Percentiles rank a stretch among this genome's conserved stretches.
phyloP scores from a whole-genome alignment of 345 rosid genomes.

The Rhodamnia argentea region DNA sequence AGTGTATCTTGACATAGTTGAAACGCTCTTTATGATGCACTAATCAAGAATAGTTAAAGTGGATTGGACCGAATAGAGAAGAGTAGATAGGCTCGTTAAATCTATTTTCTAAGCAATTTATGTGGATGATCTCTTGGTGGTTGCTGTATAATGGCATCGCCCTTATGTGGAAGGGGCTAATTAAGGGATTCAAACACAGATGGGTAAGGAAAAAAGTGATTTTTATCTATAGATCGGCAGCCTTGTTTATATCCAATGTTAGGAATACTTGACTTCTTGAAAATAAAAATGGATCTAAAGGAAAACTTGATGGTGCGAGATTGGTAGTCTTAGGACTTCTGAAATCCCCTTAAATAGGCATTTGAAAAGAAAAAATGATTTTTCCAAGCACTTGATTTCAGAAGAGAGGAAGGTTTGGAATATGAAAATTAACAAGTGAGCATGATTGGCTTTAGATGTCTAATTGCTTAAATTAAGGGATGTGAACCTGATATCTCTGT shows the following conservation, averaged over 20 bases:
- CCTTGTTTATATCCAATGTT: neutral
- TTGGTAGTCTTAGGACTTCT: neutral
- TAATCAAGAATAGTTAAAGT: neutral
- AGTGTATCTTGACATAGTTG: neutral
- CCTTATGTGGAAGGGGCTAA: neutral
- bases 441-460: neutral
- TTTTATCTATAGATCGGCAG: neutral
- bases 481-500: neutral
- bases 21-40: neutral
- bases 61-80: neutral
- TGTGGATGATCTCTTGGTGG: neutral
- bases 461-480: neutral
- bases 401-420: neutral
- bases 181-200: neutral
- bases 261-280: neutral
- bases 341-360: neutral
- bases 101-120: neutral
- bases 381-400: neutral
- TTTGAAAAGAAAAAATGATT: neutral
- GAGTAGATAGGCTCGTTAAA: neutral
- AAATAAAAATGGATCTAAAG: neutral
- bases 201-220: neutral
- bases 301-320: neutral
- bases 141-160: neutral
- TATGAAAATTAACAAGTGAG: neutral